Base-by-base conservation (phyloP, 768 basidiomycete species). In the Boletus tylopilopsis region DNA sequence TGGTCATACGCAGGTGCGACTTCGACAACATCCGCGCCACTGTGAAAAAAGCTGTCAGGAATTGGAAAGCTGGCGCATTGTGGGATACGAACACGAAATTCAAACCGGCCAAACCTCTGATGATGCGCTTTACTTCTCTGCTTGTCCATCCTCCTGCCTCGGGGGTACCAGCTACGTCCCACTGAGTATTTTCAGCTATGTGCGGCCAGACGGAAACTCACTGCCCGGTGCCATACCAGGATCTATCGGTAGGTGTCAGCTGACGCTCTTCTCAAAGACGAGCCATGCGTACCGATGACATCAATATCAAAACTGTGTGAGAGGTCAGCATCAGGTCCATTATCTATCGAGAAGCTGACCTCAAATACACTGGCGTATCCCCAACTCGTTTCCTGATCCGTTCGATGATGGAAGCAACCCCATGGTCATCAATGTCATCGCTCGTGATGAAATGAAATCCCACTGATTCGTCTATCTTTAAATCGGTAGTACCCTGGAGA, bases 121-220 rank as follows among this genome's bases (percentile, higher is more conserved):
- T 74, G 57, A 90, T 87, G 30, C 86, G 78, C 59, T 90, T 90
- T 35, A 89, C 74, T 68, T 91, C 90, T 41, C 89, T 80, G 18
- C 80, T 84, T 4, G 90, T 89, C 88, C 87, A 90, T 12, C 90
- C 90, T 27, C 90, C 90, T 2, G 84, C 75, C 64, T 92, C 90
- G 13, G 90, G 90, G 2, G 90, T 91, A 13, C 90, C 88, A 49
- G 90, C 85, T 89, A 60, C 5, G 40, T 51, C 15, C 6, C 10
- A 13, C 10, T 52, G 21, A 47, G n/a, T 18, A 34, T 27, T 25
- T 34, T 15, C n/a, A 12, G 44, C 29, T 22, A 25, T 23, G 13
- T 35, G 16, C 16, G 27, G 9, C 2, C 6, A 49, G n/a, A 18
- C 22, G 6, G 36, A 27, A 39, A 72, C 84, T 63, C 60, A 87